phyloP scores from a whole-genome alignment of 148 eudicot genomes.

The Gaultheria prostrata region DNA sequence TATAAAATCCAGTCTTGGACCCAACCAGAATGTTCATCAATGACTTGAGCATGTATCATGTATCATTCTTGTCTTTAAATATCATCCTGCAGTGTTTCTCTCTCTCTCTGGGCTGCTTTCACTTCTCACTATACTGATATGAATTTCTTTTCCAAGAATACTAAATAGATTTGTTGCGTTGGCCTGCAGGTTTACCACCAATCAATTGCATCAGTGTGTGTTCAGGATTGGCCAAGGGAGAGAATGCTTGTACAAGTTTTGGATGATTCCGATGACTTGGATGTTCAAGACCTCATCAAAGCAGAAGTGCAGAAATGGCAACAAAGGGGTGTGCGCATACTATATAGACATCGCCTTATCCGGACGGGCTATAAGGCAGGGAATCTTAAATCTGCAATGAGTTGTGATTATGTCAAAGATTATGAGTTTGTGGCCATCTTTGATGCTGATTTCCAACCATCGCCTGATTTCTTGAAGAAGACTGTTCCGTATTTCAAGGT shows the following conservation, averaged over 20 bases:
- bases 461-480: conserved; percentile 83
- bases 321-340: conserved; percentile 71
- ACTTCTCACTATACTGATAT: background rate
- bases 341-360: conserved; percentile 86
- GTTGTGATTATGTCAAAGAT: conserved; percentile 87
- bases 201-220: conserved; percentile 81
- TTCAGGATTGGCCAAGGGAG: conserved; percentile 92
- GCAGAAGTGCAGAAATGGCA: conserved; percentile 92
- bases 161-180: conserved; percentile 11
- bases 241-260: conserved; percentile 90
- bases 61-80: background rate
- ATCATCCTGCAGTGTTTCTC: background rate
- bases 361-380: conserved; percentile 98
- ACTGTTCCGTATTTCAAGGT: conserved; percentile 95
- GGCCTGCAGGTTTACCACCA: conserved; percentile 76
- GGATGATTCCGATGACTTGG: conserved; percentile 74
- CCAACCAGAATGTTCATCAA: background rate
- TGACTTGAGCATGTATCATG: background rate
- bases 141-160: conserved; percentile 21
- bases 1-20: background rate
- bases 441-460: conserved; percentile 95
- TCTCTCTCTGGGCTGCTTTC: background rate
- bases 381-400: conserved; percentile 93
- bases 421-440: conserved; percentile 95
- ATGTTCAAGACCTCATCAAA: conserved; percentile 71